Evolutionary conservation across 441 rosid species (phyloP), one percentile per base, ranked within the genome.

Genomic region (Erysimum pusillum): DNA sequence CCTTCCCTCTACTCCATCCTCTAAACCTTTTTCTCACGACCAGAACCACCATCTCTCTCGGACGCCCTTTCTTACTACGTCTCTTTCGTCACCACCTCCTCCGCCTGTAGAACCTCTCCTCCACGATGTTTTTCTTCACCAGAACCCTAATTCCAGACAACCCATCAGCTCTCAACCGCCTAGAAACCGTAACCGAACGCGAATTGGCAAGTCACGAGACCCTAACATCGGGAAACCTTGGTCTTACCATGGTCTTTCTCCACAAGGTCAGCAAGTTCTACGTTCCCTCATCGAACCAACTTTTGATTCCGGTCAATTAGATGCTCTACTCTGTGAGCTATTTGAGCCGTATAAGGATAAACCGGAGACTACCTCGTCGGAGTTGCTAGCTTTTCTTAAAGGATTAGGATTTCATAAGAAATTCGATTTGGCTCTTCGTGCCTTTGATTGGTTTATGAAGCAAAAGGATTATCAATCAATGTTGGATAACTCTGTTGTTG

Each of bases 221-320:
- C 70, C 80, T 3, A 91, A 92, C 86, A 87, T 90, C 34, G 96
- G 97, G 4, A 89, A 83, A 76, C 92, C 91, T 17, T 92, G 99
- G 99, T 80, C 88, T 52, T 74, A 86, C 77, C 81, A 77, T 64
- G 83, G 88, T 69, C 86, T 94, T 63, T 94, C 99, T 65, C 62
- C 80, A 34, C 83, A 53, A 76, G 99, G 93, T 80, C 89, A 86
- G 82, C 85, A 70, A 63, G 66, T 88, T 82, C 86, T 94, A n/a
- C 67, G 81, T 20, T 82, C 86, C 22, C 53, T 90, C 56, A 78
- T 79, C 74, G 89, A 89, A 67, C 85, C 91, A 1, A 74, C 77
- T 74, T 91, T 92, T 68, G 87, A 91, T 77, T 78, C 67, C 4
- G 65, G 66, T 70, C 81, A 58, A 14, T 56, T 92, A 15, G 84